phyloP scores from a whole-genome alignment of 2,329 filamentous ascomycete species.

The Hypoxylon sp. region DNA sequence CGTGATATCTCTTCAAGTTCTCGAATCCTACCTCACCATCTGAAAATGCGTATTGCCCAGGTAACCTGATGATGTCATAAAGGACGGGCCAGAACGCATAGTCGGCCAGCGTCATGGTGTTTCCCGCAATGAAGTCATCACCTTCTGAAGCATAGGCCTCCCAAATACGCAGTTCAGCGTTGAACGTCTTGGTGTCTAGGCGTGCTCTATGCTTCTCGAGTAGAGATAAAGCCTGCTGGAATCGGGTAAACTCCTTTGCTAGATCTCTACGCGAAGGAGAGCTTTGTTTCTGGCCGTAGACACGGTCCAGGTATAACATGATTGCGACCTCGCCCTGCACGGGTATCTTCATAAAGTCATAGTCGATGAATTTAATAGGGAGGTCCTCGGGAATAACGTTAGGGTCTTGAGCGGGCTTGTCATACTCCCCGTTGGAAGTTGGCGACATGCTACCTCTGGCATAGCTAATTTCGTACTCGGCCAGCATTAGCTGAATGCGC shows the following conservation, averaged over 20 bases:
- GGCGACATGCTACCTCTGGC: conserved; percentile 57
- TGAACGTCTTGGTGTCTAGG: conserved; percentile 47
- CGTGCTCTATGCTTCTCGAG: conserved; percentile 55
- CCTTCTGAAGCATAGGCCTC: conserved; percentile 56
- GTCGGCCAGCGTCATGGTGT: conserved; percentile 63
- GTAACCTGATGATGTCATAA: conserved; percentile 58
- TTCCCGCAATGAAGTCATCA: conserved; percentile 64
- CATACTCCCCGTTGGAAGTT: conserved; percentile 51
- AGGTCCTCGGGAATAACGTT: conserved; percentile 43
- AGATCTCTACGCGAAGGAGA: conserved; percentile 50
- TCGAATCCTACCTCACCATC: conserved; percentile 52
- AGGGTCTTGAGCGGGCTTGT: conserved; percentile 34
- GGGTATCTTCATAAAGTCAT: conserved; percentile 63
- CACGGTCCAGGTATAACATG: conserved; percentile 72
- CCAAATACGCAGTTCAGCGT: conserved; percentile 59
- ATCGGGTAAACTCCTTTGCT: conserved; percentile 58
- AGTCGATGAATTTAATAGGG: conserved; percentile 68
- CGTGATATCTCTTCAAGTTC: conserved; percentile 59
- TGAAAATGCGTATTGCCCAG: conserved; percentile 15
- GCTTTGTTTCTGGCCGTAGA: conserved; percentile 59
- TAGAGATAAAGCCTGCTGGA: conserved; percentile 61
- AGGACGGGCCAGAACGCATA: conserved; percentile 72
- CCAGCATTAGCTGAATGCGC: conserved; percentile 66
- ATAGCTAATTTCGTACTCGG: conserved; percentile 63
- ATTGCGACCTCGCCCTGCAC: conserved; percentile 67